These are phyloP conservation scores for Parmelia sp. DNA, from an alignment of 495 filamentous ascomycete species.

Conservation along the genomic window DNA sequence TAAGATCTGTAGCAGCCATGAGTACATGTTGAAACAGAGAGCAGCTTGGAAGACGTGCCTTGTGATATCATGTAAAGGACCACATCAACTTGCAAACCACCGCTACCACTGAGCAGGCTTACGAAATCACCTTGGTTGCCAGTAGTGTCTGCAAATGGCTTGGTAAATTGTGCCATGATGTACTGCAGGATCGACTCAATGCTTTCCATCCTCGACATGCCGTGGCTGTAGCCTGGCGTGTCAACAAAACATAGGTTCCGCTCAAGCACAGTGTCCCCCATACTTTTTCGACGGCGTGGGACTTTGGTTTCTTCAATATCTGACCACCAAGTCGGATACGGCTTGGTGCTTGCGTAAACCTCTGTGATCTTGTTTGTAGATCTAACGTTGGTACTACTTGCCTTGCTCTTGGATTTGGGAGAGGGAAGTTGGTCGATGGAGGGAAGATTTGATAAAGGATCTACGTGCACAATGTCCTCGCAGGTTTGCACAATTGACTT, in stretches of 20 bases:
- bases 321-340: conserved; percentile 95
- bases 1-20: conserved; percentile 49
- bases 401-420: conserved; percentile 27
- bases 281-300: conserved; percentile 67
- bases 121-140: conserved; percentile 69
- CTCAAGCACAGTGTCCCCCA: conserved; percentile 77
- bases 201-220: conserved; percentile 56
- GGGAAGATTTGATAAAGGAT: conserved; percentile 53
- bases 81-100: conserved; percentile 83
- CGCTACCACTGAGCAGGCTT: conserved; percentile 73
- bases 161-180: conserved; percentile 65
- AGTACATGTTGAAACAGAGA: conserved; percentile 17
- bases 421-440: conserved; percentile 28
- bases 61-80: conserved; percentile 73
- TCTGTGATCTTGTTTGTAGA: conserved; percentile 59
- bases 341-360: conserved; percentile 85
- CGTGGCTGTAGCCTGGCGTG: conserved; percentile 65
- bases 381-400: conserved; percentile 29
- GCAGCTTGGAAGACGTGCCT: conserved; percentile 40
- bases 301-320: conserved; percentile 70
- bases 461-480: conserved; percentile 94
- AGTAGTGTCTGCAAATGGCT: conserved; percentile 51
- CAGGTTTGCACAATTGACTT: conserved; percentile 91
- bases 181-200: conserved; percentile 68
- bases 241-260: conserved; percentile 95